Base-by-base conservation (phyloP, 192 early-diverging fungal species). In the Podila verticillata region DNA sequence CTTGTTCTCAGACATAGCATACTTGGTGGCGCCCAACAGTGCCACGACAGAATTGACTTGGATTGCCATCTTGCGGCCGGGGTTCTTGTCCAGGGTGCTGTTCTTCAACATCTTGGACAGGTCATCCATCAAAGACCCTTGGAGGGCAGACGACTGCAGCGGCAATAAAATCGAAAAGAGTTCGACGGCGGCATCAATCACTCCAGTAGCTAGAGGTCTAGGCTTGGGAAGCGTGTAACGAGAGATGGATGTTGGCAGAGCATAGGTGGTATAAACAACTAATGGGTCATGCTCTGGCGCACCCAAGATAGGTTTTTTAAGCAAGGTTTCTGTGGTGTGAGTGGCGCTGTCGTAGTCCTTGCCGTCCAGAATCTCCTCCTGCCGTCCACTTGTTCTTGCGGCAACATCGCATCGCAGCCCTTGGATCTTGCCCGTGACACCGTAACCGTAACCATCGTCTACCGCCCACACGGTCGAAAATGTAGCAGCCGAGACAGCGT, bases 161-260 rank as follows among this genome's bases (percentile, higher is more conserved):
- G 92, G 91, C 34, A 97, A 93, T 12, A 96, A 61, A 1, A 87
- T 84, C 2, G 92, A 89, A 82, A 96, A 95, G 12, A 98, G 65
- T 34, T 92, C 89, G 47, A 98, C 89, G 8, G 92, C 88, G 3
- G 90, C 83, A 79, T 99, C 95, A n/a, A 96, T 90, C 36, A 92
- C 86, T 13, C 85, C 82, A 15, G 88, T 87, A 13, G 84, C 86
- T 19, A 85, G 69, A 7, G 87, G 75, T 17, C 83, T 74, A 29
- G 88, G 88, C 48, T 85, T 77, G 39, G 88, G 85, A 13, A 86
- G 19, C 35, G 66, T 60, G 49, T 81, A 63, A 20, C 58, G 54
- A 32, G 70, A 73, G 19, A 73, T 49, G 5, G 77, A 39, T 31
- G 63, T 66, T 24, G 83, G 65, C 7, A 69, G 49, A 30, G 73